phyloP scores from a whole-genome alignment of 1,139 yeast species.

The Lodderomyces orthopsilosis region DNA sequence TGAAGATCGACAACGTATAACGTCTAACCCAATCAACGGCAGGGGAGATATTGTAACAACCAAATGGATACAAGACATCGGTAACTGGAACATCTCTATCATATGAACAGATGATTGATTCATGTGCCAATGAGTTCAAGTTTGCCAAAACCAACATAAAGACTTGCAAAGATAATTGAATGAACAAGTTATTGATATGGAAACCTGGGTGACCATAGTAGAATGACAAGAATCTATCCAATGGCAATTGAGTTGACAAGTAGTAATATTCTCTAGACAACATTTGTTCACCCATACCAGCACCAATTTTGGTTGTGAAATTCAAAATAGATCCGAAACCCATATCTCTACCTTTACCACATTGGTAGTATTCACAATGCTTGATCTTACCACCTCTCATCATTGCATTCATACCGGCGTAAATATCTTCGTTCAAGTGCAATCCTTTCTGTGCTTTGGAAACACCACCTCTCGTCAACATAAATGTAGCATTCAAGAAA shows the following conservation, averaged over 20 bases:
- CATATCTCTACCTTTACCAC: constrained; percentile 99
- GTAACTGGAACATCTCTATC: constrained; percentile 82
- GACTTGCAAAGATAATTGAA: constrained; percentile 89
- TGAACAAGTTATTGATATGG: constrained; percentile 95
- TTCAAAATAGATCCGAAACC: constrained; percentile 98
- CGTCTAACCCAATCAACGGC: constrained; percentile 97
- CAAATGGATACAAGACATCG: constrained; percentile 80
- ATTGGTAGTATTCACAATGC: constrained; percentile 98
- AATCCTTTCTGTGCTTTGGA: constrained; percentile 98
- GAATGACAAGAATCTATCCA: constrained; percentile 95
- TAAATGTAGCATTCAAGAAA: constrained; percentile 89
- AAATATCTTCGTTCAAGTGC: constrained; percentile 98
- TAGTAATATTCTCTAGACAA: constrained; percentile 96
- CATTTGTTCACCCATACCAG: constrained; percentile 99
- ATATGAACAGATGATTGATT: constrained; percentile 81
- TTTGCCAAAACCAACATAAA: constrained; percentile 91
- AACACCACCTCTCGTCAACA: constrained; percentile 99
- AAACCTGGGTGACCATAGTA: constrained; percentile 99
- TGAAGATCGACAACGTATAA: constrained; percentile 95
- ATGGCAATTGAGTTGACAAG: constrained; percentile 93
- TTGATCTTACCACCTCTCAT: constrained; percentile 98
- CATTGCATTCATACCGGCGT: constrained; percentile 98
- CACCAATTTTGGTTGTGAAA: constrained; percentile 99
- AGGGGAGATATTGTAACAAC: constrained; percentile 91
- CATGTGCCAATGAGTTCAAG: constrained; percentile 88